A percentile compares a stretch with the other conserved stretches of the same genome.
These are phyloP conservation scores for Fusarium redolens DNA, from an alignment of 2,329 filamentous ascomycete genomes.

Conservation along the genomic window DNA sequence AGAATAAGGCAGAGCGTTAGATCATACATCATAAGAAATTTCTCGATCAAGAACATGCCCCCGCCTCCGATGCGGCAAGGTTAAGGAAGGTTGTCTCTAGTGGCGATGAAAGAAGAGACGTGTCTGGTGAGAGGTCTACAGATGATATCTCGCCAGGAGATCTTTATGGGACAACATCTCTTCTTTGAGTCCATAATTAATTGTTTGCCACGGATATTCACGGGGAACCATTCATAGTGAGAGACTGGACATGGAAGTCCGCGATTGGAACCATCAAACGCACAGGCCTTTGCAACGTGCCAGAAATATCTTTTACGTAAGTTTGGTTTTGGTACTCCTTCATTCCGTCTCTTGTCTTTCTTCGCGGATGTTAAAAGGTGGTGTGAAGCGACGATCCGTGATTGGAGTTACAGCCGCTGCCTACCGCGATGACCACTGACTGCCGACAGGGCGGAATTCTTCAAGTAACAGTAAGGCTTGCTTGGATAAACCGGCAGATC, in stretches of 20 bases:
- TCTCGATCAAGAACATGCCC: neutral
- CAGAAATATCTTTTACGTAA: neutral
- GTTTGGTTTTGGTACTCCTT: fast-evolving
- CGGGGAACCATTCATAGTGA: neutral
- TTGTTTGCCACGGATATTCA: neutral
- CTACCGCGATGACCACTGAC: neutral
- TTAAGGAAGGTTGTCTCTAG: fast-evolving
- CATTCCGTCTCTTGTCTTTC: fast-evolving
- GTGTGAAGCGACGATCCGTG: neutral
- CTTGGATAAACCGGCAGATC: neutral
- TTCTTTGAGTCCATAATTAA: neutral
- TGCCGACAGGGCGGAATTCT: fast-evolving
- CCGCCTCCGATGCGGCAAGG: fast-evolving
- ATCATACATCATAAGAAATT: neutral
- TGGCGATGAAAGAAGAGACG: neutral
- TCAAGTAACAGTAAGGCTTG: fast-evolving
- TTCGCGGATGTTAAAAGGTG: too few species aligned
- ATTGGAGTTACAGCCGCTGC: too few species aligned
- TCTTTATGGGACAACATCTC: fast-evolving
- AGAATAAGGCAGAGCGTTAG: fast-evolving
- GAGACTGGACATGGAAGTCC: neutral
- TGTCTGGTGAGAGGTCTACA: fast-evolving
- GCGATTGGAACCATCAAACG: neutral
- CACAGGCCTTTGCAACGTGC: too few species aligned
- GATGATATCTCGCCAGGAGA: fast-evolving